phyloP scores from a whole-genome alignment of 176 grass and related monocot genomes.

The Ensete ventricosum region DNA sequence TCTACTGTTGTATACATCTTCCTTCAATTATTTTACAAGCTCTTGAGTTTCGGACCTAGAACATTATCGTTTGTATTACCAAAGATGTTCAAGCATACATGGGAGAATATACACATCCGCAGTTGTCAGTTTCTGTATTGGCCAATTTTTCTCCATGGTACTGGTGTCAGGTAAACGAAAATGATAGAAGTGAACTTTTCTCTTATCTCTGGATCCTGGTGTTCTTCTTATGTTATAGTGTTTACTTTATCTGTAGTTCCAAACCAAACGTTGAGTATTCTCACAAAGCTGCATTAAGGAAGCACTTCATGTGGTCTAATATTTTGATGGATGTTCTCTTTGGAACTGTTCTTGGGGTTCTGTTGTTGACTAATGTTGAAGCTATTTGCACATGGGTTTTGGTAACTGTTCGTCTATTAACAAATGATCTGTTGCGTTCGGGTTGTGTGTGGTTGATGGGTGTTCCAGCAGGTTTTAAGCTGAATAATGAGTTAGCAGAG shows the following conservation, averaged over 20 bases:
- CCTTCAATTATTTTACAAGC: constrained; percentile 48
- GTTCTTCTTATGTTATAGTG: constrained; percentile 7
- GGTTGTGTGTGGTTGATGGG: constrained; percentile 98
- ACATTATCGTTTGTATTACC: constrained; percentile 39
- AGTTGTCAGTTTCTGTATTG: constrained; percentile 89
- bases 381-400: constrained; percentile 49
- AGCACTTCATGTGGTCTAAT: constrained; percentile 67
- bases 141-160: constrained; percentile 74
- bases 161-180: constrained; percentile 44
- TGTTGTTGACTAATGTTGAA: constrained; percentile 41
- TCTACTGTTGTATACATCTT: constrained; percentile 58
- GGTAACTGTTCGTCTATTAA: constrained; percentile 35
- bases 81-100: constrained; percentile 58
- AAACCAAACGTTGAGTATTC: constrained; percentile 48
- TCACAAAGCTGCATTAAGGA: constrained; percentile 57
- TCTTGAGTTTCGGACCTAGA: constrained; percentile 29
- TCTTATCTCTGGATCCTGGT: not conserved
- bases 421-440: constrained; percentile 62
- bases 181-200: not conserved
- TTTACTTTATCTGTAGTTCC: constrained; percentile 37
- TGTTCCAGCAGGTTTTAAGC: constrained; percentile 90
- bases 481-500: constrained; percentile 83
- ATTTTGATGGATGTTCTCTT: constrained; percentile 56
- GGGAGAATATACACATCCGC: constrained; percentile 58
- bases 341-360: constrained; percentile 53